Evolutionary conservation across 2,329 filamentous ascomycete species (phyloP), one percentile per base, ranked within the genome.

Genomic region (Exophiala mesophila): DNA sequence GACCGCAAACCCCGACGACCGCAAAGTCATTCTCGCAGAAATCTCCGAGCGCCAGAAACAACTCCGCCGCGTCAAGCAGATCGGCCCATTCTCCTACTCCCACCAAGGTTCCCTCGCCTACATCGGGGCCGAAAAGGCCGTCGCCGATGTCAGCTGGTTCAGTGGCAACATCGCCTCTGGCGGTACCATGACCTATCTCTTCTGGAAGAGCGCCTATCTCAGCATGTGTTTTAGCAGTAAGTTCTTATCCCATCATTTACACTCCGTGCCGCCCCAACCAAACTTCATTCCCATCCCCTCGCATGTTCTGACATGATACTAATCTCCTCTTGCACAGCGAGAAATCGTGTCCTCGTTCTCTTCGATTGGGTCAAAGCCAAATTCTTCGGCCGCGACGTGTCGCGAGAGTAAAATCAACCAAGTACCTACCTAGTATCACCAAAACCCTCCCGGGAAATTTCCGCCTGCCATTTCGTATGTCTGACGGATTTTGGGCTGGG

Each of bases 151-250:
- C 60, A 86, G 82, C 63, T 98, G 92, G 90, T 82, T 94, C 72
- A 94, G 92, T 60, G 92, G 92, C 55, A 98, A 97, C 73, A 78
- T 98, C 58, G 90, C 92, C 49, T 87, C 83, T 33, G 92, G 90
- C 63, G 92, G 92, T 63, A 87, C 84, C 59, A 73, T 97, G 69
- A 98, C 92, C 43, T 98, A 94, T 72, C 78, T 96, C 56, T 98
- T 98, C 80, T 98, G 92, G 92, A 80, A 89, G 65, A 94, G 86
- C 63, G 92, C 90, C 41, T 98, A 98, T 68, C 74, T 98, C 66
- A 96, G 88, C 76, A 98, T 98, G 92, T 96, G 90, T 80, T 98
- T 98, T 69, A 97, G 89, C 81, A 89, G 88, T 92, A 78, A 82
- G 87, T 85, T 23, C 36, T 37, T 24, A 15, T 20, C 28, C 34